Base-by-base conservation (phyloP, 2,329 filamentous ascomycete species). In the Hymenotorrendiella dingleyae region DNA sequence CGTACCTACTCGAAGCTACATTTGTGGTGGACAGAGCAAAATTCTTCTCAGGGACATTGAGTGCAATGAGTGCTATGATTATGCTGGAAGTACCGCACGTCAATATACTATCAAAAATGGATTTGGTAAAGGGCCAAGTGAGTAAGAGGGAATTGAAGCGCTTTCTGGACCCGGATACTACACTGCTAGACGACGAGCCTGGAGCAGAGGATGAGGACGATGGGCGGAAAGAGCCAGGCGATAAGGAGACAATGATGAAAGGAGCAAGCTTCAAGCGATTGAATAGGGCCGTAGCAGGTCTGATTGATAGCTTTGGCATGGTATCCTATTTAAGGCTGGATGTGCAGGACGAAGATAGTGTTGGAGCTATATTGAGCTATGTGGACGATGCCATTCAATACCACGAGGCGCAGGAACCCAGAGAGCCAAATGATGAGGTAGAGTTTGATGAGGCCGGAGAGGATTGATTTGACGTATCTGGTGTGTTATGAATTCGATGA, bases 221-320 rank as follows among this genome's bases (percentile, higher is more conserved):
- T 24, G 72, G 71, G 26, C 67, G 70, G 33, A 72, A 74, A 33
- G 73, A 76, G 44, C 65, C 67, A 42, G 67, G 67, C 26, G 79
- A 90, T 51, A 77, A 84, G 1, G 71, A 76, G 44, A 78, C 83
- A 48, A 76, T 94, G 46, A 85, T 95, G 84, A 82, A 76, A 39
- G 90, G 91, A 3, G 74, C 78, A 1, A 86, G 86, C 14, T 97
- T 95, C 65, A 78, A 86, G 48, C 76, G 80, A 55, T 69, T 97
- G 53, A 96, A 96, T 62, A 78, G 80, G 48, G 91, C 91, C 0
- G 91, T 98, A 4, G 93, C 86, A 1, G 80, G 86, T 40, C 70
- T 98, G 52, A 95, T 98, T 53, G 93, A 97, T 64, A 93, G 88
- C 64, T 98, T 96, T 67, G 94, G 89, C 68, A 94, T 98, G 87